Evolutionary conservation across 1,139 yeast genomes (phyloP).

Genomic region (Suhomyces panamericanus): DNA sequence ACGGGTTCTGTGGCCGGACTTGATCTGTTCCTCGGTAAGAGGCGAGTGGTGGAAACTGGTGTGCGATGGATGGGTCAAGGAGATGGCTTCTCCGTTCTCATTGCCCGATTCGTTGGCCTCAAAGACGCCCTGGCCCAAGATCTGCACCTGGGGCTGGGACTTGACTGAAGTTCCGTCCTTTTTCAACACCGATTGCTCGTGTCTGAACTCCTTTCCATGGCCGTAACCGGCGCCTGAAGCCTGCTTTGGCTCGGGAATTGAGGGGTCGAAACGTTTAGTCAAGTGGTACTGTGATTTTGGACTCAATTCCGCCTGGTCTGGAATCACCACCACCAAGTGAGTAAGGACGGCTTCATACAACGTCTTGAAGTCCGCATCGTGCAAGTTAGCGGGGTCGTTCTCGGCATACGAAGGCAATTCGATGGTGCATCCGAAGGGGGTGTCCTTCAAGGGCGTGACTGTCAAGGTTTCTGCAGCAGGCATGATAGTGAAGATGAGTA

Average conservation of each 20-base stretch:
- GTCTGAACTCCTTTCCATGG: constrained; percentile 82
- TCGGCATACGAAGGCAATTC: constrained; percentile 63
- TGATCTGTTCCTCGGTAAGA: constrained; percentile 60
- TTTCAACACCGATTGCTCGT: constrained; percentile 69
- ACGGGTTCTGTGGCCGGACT: constrained; percentile 62
- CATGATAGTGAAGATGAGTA: constrained; percentile 14
- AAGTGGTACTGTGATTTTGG: constrained; percentile 75
- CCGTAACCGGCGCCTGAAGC: constrained; percentile 63
- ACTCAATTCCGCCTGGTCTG: constrained; percentile 60
- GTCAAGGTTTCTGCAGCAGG: constrained; percentile 27
- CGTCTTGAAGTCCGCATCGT: constrained; percentile 61
- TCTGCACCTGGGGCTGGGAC: constrained; percentile 83
- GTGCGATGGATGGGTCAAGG: constrained; percentile 80
- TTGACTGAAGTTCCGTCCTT: constrained; percentile 83
- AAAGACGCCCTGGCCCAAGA: constrained; percentile 79
- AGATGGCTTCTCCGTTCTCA: constrained; percentile 55
- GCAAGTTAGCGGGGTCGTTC: constrained; percentile 69
- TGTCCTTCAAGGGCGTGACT: constrained; percentile 50
- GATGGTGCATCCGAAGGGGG: constrained; percentile 69
- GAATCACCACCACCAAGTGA: constrained; percentile 71
- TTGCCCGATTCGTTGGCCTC: constrained; percentile 69
- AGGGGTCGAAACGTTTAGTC: constrained; percentile 75
- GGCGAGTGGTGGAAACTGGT: constrained; percentile 71
- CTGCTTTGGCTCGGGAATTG: constrained; percentile 54
- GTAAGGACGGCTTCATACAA: constrained; percentile 65